Evolutionary conservation across 1,139 yeast genomes (phyloP), one percentile per base, ranked within the genome.

Genomic region (Magnusiomyces tetraspermus): DNA sequence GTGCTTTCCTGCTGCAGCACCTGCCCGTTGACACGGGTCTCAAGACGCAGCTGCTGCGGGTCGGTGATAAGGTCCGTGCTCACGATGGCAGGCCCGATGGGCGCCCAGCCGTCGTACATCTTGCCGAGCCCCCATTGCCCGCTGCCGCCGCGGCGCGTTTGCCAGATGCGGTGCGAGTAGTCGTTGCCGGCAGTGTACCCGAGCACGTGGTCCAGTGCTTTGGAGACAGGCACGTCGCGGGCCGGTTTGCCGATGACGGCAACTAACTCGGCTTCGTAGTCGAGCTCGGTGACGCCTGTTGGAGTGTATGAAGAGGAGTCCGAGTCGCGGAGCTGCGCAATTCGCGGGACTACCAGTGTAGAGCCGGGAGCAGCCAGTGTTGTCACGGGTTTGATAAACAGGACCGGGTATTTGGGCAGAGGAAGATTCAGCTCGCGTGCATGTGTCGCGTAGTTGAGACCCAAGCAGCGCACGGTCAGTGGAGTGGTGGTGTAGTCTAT

Each of bases 101-200:
- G 80, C 8, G 79, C 78, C 70, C 74, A 76, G n/a, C 75, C 75
- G 55, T 78, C 82, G 58, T 74, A 77, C 72, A 74, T 73, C 64
- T 78, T 78, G 3, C 79, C 78, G 41, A 72, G 62, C 38, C 72
- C 65, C 73, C 78, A 78, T 59, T 78, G 82, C 33, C 78, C 72
- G 1, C 77, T 77, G 1, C 77, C 77, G 33, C 78, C 77, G 15
- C 58, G 58, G 38, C 58, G 55, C 45, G 68, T 63, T 58, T 77
- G 82, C 81, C 81, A 77, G 23, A 72, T 72, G 55, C 82, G 67
- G 57, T 77, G 79, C 4, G 80, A 75, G 21, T 78, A 75, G 59
- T 78, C 83, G 61, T 78, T 77, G 13, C 82, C 82, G 24, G 72
- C 72, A 2, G 78, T 64, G 60, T 76, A 78, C 2, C 83, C 83